phyloP scores from a whole-genome alignment of 2,329 filamentous ascomycete genomes.

The Alternaria gaisen region DNA sequence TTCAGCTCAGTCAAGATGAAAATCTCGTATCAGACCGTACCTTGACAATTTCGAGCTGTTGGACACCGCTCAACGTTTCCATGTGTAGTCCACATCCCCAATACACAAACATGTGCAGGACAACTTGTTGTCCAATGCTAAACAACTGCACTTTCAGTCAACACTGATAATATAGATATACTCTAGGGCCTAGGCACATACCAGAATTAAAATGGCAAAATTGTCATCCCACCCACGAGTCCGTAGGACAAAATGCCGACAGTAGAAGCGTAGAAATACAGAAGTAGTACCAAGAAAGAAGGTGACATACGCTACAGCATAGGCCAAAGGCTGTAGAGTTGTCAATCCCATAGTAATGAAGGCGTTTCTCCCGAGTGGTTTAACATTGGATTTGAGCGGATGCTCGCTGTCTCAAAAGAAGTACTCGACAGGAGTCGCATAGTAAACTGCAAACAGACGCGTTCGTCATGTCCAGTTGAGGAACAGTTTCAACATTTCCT shows the following conservation, averaged over 20 bases:
- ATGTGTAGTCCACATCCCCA: constrained; percentile 27
- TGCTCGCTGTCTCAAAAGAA: constrained; percentile 1
- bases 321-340: constrained; percentile 27
- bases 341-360: constrained; percentile 16
- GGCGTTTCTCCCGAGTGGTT: not conserved
- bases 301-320: constrained; percentile 27
- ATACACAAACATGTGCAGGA: constrained; percentile 33
- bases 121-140: constrained; percentile 26
- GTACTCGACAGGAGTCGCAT: not conserved
- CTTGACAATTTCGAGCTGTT: constrained; percentile 12
- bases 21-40: not conserved
- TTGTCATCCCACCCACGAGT: constrained; percentile 31
- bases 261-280: constrained; percentile 30
- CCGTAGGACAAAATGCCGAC: constrained; percentile 22
- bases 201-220: constrained; percentile 20
- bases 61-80: constrained; percentile 1
- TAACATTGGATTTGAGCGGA: not conserved
- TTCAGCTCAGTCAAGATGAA: not conserved
- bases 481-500: constrained; percentile 2
- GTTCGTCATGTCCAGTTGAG: not conserved
- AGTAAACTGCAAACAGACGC: not conserved
- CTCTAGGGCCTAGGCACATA: not conserved
- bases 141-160: constrained; percentile 3
- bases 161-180: not conserved
- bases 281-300: constrained; percentile 27